Conservation (phyloP, 768 basidiomycete species). For the Naematelia encephala region DNA sequence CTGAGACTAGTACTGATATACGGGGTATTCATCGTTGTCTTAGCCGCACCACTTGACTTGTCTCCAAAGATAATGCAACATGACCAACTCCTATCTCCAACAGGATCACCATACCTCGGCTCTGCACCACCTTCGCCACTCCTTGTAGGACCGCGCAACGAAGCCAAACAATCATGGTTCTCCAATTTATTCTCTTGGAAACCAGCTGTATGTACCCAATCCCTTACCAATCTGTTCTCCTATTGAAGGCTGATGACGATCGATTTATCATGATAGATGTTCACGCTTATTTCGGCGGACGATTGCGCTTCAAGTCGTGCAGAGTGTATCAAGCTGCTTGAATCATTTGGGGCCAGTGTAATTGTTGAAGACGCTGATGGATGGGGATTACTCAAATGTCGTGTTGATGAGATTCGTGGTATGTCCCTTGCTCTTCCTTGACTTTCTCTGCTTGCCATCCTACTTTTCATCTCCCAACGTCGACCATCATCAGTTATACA, state of each 20-base stretch:
- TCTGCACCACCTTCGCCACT: slow-evolving; percentile 34
- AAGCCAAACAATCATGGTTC: slow-evolving; percentile 70
- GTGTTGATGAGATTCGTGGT: slow-evolving; percentile 63
- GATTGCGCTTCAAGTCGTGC: slow-evolving; percentile 60
- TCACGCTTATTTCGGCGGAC: slow-evolving; percentile 51
- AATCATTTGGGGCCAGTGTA: slow-evolving; percentile 68
- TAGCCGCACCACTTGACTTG: slow-evolving; percentile 36
- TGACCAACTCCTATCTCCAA: slow-evolving; percentile 27
- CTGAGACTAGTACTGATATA: not conserved
- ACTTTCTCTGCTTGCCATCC: slow-evolving; percentile 26
- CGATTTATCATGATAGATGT: slow-evolving; percentile 28
- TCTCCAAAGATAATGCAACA: slow-evolving; percentile 24
- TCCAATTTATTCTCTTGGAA: slow-evolving; percentile 81
- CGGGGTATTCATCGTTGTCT: not conserved
- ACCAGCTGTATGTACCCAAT: slow-evolving; percentile 51
- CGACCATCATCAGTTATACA: too few relatives aligned
- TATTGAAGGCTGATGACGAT: too few relatives aligned
- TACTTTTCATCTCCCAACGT: not conserved
- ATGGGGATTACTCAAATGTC: slow-evolving; percentile 70
- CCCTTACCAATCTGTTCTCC: not conserved
- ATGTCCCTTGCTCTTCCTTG: slow-evolving; percentile 12
- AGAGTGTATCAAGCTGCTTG: slow-evolving; percentile 73
- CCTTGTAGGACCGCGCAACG: slow-evolving; percentile 36
- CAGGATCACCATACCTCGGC: slow-evolving; percentile 27
- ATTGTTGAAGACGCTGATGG: slow-evolving; percentile 64